phyloP scores from a whole-genome alignment of 2,329 filamentous ascomycete genomes.

The Penicillium sclerotigenum region DNA sequence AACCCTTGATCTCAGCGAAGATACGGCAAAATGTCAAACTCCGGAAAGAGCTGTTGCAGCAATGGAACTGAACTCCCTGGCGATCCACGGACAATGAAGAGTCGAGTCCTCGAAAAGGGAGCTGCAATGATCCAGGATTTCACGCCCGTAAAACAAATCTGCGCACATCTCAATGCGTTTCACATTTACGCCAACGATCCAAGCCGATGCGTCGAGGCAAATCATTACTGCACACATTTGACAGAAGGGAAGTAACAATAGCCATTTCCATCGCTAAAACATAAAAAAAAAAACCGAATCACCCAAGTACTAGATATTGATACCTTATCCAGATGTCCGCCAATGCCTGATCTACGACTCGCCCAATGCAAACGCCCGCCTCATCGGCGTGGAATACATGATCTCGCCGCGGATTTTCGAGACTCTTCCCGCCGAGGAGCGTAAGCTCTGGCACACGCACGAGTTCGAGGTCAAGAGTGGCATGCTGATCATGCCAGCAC shows the following conservation, averaged over 20 bases:
- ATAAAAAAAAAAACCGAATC: neutral
- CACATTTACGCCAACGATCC: constrained; percentile 76
- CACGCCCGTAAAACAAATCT: constrained; percentile 68
- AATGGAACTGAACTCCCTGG: constrained; percentile 25
- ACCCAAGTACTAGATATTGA: neutral
- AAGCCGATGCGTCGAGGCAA: constrained; percentile 67
- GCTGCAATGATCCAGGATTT: constrained; percentile 51
- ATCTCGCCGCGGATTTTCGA: constrained; percentile 67
- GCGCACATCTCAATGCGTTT: constrained; percentile 82
- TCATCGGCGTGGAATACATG: constrained; percentile 89
- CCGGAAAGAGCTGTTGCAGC: constrained; percentile 2
- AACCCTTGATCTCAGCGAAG: neutral
- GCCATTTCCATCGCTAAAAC: neutral
- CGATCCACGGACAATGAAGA: constrained; percentile 34
- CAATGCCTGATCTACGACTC: constrained; percentile 85
- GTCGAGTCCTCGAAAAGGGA: constrained; percentile 38
- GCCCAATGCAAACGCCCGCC: constrained; percentile 61
- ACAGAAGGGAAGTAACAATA: constrained; percentile 50
- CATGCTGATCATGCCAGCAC: constrained; percentile 43
- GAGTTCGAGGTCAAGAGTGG: constrained; percentile 49
- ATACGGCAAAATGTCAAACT: constrained; percentile 13
- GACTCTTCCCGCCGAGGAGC: constrained; percentile 63
- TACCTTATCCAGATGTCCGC: constrained; percentile 58
- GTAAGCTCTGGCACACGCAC: constrained; percentile 75
- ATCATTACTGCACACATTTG: constrained; percentile 81